Conservation (phyloP, 768 basidiomycete species). For the Phylloporus sp. region DNA sequence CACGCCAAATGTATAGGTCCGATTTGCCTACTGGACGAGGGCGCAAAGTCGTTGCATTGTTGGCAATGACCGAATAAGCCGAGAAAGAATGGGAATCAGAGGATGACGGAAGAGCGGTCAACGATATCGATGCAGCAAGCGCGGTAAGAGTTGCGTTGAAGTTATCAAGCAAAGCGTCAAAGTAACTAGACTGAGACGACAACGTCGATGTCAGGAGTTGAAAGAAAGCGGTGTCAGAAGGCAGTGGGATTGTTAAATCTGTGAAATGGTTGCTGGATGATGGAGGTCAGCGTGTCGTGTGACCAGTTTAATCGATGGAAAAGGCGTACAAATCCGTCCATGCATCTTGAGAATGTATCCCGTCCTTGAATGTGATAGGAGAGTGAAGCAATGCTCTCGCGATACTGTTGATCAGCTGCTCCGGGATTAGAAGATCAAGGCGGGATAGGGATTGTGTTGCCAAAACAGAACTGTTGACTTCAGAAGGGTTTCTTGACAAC, state of each 20-base stretch:
- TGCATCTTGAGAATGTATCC: background rate
- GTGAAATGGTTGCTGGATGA: conserved; percentile 10
- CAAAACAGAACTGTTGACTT: background rate
- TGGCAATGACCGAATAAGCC: conserved; percentile 26
- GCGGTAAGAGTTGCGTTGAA: conserved; percentile 47
- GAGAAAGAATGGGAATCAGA: conserved; percentile 31
- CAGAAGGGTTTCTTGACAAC: conserved; percentile 34
- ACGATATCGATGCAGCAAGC: conserved; percentile 40
- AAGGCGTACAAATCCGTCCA: conserved; percentile 8
- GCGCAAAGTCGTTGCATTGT: conserved; percentile 35
- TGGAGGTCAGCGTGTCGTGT: background rate
- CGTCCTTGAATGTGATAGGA: background rate
- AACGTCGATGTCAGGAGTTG: conserved; percentile 61
- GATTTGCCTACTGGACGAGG: conserved; percentile 32
- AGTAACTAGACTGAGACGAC: conserved; percentile 50
- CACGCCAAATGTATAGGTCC: conserved; percentile 86
- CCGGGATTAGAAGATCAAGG: conserved; percentile 14
- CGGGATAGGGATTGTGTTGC: conserved; percentile 6
- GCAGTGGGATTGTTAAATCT: conserved; percentile 74
- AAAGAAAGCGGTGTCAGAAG: conserved; percentile 81
- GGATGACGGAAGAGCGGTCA: conserved; percentile 31
- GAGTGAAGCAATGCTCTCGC: conserved; percentile 4
- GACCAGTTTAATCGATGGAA: background rate
- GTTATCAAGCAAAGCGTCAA: conserved; percentile 45
- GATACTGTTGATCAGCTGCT: conserved; percentile 6